phyloP scores from a whole-genome alignment of 2,329 filamentous ascomycete genomes.

The Rutstroemia sp. region DNA sequence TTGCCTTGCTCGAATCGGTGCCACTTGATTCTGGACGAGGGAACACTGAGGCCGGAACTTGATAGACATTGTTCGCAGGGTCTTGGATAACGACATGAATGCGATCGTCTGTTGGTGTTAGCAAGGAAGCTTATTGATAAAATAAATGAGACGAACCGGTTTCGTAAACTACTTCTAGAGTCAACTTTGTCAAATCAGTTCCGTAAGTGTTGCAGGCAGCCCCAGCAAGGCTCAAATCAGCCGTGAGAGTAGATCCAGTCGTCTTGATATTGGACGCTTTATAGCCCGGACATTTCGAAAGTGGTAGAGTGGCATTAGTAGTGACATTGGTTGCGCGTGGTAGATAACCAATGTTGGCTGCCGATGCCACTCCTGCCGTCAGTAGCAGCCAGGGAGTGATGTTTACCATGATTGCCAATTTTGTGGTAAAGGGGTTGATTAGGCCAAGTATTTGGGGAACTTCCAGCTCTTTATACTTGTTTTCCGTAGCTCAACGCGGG shows the following conservation, averaged over 20 bases:
- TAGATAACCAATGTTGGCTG: neutral
- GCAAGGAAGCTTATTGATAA: slow-evolving; percentile 22
- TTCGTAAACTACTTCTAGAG: slow-evolving; percentile 54
- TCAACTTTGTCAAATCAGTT: slow-evolving; percentile 47
- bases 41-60: slow-evolving; percentile 52
- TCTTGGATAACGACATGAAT: slow-evolving; percentile 60
- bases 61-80: slow-evolving; percentile 49
- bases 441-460: neutral
- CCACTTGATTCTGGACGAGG: slow-evolving; percentile 39
- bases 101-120: slow-evolving; percentile 39
- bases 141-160: slow-evolving; percentile 35
- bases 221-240: slow-evolving; percentile 51
- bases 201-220: slow-evolving; percentile 54
- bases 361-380: neutral
- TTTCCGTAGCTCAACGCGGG: too few species aligned
- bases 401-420: neutral
- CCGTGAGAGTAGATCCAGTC: slow-evolving; percentile 40
- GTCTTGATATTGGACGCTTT: slow-evolving; percentile 41
- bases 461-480: neutral
- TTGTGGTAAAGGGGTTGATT: neutral
- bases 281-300: slow-evolving; percentile 43
- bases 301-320: slow-evolving; percentile 12
- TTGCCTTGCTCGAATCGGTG: slow-evolving; percentile 29
- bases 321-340: neutral
- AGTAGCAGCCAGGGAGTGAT: neutral